Percentiles rank a stretch among this genome's conserved stretches.
Evolutionary conservation across 345 rosid genomes (phyloP).

Genomic region (Gossypium australe): DNA sequence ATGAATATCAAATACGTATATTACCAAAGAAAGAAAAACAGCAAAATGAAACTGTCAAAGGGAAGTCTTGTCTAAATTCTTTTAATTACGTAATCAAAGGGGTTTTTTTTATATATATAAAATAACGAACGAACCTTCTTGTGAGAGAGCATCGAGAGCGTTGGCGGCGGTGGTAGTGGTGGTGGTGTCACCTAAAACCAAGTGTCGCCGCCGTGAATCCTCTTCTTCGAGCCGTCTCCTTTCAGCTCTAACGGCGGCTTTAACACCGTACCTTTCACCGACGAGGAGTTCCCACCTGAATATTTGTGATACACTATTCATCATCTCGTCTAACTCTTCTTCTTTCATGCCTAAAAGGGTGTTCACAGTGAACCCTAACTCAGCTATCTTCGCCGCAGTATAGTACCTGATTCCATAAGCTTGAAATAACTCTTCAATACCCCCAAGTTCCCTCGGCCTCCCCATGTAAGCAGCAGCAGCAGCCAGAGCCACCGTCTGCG

Average conservation of each 20-base stretch:
- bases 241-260: constrained; percentile 92
- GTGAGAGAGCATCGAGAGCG: constrained; percentile 82
- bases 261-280: constrained; percentile 88
- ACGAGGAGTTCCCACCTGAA: constrained; percentile 92
- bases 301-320: constrained; percentile 84
- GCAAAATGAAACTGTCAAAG: background rate
- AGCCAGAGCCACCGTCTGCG: constrained; percentile 16
- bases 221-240: constrained; percentile 68
- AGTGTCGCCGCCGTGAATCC: constrained; percentile 47
- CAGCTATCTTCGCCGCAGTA: constrained; percentile 88
- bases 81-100: background rate
- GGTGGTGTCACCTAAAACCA: constrained; percentile 42
- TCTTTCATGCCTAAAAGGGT: constrained; percentile 91
- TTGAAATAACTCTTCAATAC: constrained; percentile 75
- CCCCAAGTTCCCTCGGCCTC: constrained; percentile 53
- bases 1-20: background rate
- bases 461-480: constrained; percentile 28
- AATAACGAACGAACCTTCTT: constrained; percentile 52
- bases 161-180: background rate
- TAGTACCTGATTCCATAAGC: constrained; percentile 75
- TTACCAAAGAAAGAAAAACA: constrained; percentile 9
- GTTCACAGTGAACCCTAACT: constrained; percentile 88
- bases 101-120: background rate
- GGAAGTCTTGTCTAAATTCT: background rate
- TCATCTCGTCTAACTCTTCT: constrained; percentile 97